Percentiles rank a stretch among this genome's conserved stretches.
Conservation (phyloP, 352 stramenopile genomes). For the Globisporangium uncinulatum region DNA sequence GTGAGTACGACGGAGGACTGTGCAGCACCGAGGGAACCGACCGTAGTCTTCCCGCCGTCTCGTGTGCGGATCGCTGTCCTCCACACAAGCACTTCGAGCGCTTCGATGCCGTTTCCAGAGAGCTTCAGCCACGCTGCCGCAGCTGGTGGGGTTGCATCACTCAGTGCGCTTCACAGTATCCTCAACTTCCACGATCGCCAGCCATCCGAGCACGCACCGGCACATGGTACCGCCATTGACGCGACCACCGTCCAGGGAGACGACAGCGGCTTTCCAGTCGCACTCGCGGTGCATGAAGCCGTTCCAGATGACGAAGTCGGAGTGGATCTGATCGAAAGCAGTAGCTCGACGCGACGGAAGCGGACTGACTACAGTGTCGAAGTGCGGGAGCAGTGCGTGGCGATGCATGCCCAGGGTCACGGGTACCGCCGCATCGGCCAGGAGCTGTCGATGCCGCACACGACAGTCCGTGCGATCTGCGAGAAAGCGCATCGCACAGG, state of each 20-base stretch:
- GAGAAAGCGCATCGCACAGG: constrained; percentile 57
- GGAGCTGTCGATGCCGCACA: constrained; percentile 58
- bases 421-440: constrained; percentile 59
- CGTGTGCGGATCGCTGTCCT: neutral
- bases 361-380: constrained; percentile 54
- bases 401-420: constrained; percentile 40
- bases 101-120: neutral
- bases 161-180: constrained; percentile 3
- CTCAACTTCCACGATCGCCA: constrained; percentile 4
- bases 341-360: constrained; percentile 21
- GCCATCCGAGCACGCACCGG: neutral
- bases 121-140: neutral
- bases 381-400: constrained; percentile 48
- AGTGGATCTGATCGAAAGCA: neutral
- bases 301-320: neutral
- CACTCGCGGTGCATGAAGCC: neutral
- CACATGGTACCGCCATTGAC: neutral
- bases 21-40: no score
- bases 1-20: no score
- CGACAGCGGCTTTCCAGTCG: neutral
- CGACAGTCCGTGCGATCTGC: constrained; percentile 66
- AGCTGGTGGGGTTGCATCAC: neutral
- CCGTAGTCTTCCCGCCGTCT: neutral
- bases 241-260: neutral
- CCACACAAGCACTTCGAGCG: neutral